phyloP scores from a whole-genome alignment of 768 basidiomycete species.

The Leccinum boreale region DNA sequence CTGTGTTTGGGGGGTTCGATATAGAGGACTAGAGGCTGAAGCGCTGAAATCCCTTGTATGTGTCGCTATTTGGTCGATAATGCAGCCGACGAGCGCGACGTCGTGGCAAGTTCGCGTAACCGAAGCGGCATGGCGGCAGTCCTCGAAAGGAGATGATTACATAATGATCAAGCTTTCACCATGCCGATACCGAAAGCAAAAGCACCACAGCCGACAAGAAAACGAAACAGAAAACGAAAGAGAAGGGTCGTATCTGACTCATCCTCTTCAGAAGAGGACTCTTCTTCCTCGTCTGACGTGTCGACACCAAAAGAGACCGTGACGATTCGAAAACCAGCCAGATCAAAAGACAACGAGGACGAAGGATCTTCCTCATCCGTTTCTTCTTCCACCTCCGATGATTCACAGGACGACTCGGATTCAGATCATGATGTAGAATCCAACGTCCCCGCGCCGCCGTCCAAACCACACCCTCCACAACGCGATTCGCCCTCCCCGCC shows the following conservation, averaged over 20 bases:
- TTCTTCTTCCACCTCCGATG: conserved; percentile 4
- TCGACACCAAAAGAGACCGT: conserved; percentile 10
- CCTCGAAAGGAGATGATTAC: neutral
- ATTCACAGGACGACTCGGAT: conserved; percentile 3
- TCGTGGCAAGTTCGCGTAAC: too few species aligned
- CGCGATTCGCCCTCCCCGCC: conserved; percentile 28
- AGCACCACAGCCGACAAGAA: conserved; percentile 34
- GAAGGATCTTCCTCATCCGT: conserved; percentile 13
- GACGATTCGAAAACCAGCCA: conserved; percentile 6
- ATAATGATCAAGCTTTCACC: neutral
- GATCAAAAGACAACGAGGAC: conserved; percentile 4
- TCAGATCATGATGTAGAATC: conserved; percentile 2
- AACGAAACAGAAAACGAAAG: conserved; percentile 52
- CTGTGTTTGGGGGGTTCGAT: too few species aligned
- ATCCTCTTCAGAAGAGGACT: conserved; percentile 37
- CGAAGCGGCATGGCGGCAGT: too few species aligned
- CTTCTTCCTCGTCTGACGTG: conserved; percentile 16
- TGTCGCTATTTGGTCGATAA: too few species aligned
- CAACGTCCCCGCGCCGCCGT: neutral
- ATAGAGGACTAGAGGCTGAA: too few species aligned
- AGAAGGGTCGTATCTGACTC: conserved; percentile 45
- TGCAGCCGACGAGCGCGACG: too few species aligned
- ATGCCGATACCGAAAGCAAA: neutral
- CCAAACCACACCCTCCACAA: conserved; percentile 2
- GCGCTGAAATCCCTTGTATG: too few species aligned